Evolutionary conservation across 139 green algal species (phyloP).

Genomic region (Tetradesmus lagerheimii): DNA sequence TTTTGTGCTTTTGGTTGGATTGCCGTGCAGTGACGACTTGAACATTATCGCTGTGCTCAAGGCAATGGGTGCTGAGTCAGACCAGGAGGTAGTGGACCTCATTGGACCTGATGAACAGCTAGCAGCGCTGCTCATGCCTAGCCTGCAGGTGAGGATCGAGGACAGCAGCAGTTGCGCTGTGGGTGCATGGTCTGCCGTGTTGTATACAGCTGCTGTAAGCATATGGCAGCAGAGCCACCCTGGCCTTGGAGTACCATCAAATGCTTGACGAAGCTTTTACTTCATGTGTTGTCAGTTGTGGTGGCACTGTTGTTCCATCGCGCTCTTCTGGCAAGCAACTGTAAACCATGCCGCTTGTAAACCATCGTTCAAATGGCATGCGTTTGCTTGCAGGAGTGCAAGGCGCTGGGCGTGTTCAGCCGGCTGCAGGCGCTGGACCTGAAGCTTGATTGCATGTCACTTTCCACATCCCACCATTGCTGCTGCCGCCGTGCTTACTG

Average conservation of each 20-base stretch:
- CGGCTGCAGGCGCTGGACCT: constrained; percentile 90
- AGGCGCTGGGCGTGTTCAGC: constrained; percentile 84
- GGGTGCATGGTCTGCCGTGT: too few species aligned
- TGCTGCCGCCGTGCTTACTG: too few species aligned
- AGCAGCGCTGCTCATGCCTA: constrained; percentile 68
- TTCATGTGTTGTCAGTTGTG: too few species aligned
- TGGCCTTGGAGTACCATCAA: too few species aligned
- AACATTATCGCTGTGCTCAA: constrained; percentile 93
- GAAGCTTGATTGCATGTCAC: too few species aligned
- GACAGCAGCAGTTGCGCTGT: not conserved
- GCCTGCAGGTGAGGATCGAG: constrained; percentile 44
- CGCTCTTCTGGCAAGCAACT: too few species aligned
- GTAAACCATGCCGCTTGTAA: too few species aligned
- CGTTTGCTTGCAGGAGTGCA: constrained; percentile 85
- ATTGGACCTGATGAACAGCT: constrained; percentile 67
- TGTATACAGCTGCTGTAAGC: too few species aligned
- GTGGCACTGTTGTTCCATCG: too few species aligned
- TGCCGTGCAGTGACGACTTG: constrained; percentile 81
- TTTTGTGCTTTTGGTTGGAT: not conserved
- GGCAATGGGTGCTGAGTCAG: constrained; percentile 96
- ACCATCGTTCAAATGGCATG: too few species aligned
- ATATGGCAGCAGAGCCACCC: too few species aligned
- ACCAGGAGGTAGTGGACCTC: constrained; percentile 91
- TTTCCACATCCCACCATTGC: too few species aligned
- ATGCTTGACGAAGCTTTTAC: constrained; percentile 17